phyloP scores from a whole-genome alignment of 106 monocot genomes.

The Phalaenopsis aphrodite region DNA sequence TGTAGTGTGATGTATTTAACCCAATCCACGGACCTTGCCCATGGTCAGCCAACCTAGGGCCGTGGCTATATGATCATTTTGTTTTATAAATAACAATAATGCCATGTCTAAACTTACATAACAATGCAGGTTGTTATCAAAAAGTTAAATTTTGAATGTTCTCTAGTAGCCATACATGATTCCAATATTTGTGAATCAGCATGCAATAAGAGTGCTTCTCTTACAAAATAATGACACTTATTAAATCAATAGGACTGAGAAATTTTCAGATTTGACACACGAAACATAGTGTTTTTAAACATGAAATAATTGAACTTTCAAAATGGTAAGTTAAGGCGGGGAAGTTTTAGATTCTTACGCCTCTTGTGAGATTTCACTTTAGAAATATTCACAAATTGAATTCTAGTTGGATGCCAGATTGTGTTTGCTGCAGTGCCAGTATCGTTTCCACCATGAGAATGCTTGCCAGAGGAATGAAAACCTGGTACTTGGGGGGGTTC shows the following conservation, averaged over 20 bases:
- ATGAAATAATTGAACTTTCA: not conserved
- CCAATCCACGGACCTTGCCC: too few species aligned
- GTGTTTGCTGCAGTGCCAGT: not conserved
- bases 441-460: slow-evolving; percentile 7
- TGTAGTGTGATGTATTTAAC: too few species aligned
- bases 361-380: slow-evolving; percentile 36
- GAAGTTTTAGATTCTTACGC: slow-evolving; percentile 26
- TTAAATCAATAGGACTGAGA: not conserved
- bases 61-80: too few species aligned
- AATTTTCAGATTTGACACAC: not conserved
- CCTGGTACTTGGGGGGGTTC: not conserved
- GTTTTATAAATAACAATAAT: not conserved
- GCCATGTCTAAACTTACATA: not conserved
- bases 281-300: not conserved
- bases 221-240: not conserved
- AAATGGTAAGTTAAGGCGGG: not conserved
- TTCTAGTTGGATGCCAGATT: not conserved
- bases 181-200: not conserved
- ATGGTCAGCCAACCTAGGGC: too few species aligned
- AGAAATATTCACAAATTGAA: slow-evolving; percentile 5
- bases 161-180: not conserved
- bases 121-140: not conserved
- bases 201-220: not conserved
- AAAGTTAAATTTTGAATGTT: not conserved
- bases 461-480: slow-evolving; percentile 1